Evolutionary conservation across 2,329 filamentous ascomycete species (phyloP).

Genomic region (Fusarium circinatum): DNA sequence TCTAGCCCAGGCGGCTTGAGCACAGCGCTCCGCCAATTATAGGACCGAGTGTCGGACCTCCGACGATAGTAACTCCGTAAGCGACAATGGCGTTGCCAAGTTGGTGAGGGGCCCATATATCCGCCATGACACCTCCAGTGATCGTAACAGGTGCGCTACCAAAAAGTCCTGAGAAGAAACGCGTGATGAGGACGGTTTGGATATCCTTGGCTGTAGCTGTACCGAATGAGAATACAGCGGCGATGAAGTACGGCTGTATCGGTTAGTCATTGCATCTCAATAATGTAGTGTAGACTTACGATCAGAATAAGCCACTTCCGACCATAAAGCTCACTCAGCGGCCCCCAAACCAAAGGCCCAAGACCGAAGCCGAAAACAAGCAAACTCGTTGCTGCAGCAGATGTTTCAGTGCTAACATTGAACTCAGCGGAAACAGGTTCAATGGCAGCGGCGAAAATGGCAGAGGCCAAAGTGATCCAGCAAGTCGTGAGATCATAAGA

Average conservation of each 20-base stretch:
- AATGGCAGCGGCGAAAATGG: background rate
- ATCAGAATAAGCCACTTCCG: background rate
- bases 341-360: background rate
- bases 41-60: background rate
- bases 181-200: background rate
- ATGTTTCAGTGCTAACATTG: background rate
- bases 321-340: background rate
- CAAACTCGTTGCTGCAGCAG: background rate
- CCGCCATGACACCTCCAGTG: background rate
- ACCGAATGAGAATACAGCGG: background rate
- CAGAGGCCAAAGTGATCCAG: background rate
- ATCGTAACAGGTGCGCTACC: background rate
- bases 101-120: background rate
- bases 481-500: background rate
- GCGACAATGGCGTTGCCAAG: background rate
- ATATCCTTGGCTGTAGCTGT: background rate
- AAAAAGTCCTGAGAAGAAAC: background rate
- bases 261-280: background rate
- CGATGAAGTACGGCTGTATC: background rate
- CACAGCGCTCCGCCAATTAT: background rate
- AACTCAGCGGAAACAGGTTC: background rate
- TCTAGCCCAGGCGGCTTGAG: background rate
- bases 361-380: background rate
- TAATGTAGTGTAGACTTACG: accelerated
- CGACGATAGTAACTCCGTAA: background rate